Conservation (phyloP, 257 asterid genomes). For the Leonotis leonurus region DNA sequence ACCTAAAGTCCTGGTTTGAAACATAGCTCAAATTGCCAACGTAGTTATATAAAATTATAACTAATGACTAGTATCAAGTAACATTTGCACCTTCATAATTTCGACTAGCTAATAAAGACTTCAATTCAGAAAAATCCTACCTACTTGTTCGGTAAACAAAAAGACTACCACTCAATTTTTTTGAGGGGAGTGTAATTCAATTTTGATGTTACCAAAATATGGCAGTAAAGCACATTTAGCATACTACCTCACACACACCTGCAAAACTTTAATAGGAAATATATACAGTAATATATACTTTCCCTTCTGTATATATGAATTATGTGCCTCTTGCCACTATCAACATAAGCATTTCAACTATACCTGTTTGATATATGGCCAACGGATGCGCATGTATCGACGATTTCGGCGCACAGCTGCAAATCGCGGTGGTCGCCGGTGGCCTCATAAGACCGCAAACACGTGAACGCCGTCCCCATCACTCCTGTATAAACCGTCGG, state of each 20-base stretch:
- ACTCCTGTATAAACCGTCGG: constrained; percentile 58
- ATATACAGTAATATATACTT: not conserved
- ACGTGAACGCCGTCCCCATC: constrained; percentile 69
- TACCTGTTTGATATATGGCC: constrained; percentile 44
- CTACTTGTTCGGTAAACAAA: not conserved
- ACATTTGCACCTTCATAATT: too few species aligned
- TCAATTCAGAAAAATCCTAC: not conserved
- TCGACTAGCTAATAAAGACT: too few species aligned
- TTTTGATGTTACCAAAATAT: too few species aligned
- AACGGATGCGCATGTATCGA: constrained; percentile 45
- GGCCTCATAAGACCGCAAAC: constrained; percentile 59
- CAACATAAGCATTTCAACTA: not conserved
- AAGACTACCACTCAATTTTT: not conserved
- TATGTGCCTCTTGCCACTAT: too few species aligned
- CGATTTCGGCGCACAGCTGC: constrained; percentile 48
- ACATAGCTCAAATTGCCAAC: not conserved
- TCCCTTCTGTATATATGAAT: not conserved
- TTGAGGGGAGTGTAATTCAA: too few species aligned
- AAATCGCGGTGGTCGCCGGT: constrained; percentile 53
- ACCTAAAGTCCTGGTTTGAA: too few species aligned
- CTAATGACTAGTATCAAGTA: too few species aligned
- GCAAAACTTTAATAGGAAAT: too few species aligned
- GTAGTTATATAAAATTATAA: not conserved
- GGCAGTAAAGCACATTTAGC: too few species aligned
- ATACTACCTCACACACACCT: too few species aligned